A percentile compares a stretch with the other conserved stretches of the same genome.
Conservation (phyloP, 441 rosid genomes). For the Populus hybrid region DNA sequence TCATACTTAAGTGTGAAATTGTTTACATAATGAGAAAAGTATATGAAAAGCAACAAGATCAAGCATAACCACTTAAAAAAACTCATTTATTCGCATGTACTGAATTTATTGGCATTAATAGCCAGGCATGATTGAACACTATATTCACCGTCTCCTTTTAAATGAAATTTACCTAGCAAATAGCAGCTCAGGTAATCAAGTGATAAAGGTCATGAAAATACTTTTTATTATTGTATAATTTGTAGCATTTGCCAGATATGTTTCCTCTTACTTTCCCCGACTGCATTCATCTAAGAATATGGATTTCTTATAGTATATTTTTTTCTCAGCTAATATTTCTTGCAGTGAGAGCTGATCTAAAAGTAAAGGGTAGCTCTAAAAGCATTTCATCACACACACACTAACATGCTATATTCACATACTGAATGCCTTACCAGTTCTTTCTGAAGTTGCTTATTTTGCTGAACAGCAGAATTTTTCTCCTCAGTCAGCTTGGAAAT, state of each 20-base stretch:
- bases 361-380: not conserved
- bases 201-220: not conserved
- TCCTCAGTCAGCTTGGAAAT: conserved; percentile 66
- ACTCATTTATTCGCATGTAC: not conserved
- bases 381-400: not conserved
- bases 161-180: not conserved
- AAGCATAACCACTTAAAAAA: not conserved
- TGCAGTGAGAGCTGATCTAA: not conserved
- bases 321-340: not conserved
- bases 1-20: not conserved
- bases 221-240: not conserved
- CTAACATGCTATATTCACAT: not conserved
- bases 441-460: conserved; percentile 57
- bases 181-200: not conserved
- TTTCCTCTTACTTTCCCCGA: not conserved
- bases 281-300: not conserved
- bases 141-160: not conserved
- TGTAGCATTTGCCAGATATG: not conserved
- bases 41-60: not conserved
- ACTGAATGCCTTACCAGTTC: conserved; percentile 56
- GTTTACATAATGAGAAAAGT: not conserved
- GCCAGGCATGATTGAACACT: not conserved
- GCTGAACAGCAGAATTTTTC: conserved; percentile 53
- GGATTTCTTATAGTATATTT: not conserved
- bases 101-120: not conserved